These are phyloP conservation scores for Stachybotrys echinatus DNA, from an alignment of 2,329 filamentous ascomycete genomes.

Conservation along the genomic window DNA sequence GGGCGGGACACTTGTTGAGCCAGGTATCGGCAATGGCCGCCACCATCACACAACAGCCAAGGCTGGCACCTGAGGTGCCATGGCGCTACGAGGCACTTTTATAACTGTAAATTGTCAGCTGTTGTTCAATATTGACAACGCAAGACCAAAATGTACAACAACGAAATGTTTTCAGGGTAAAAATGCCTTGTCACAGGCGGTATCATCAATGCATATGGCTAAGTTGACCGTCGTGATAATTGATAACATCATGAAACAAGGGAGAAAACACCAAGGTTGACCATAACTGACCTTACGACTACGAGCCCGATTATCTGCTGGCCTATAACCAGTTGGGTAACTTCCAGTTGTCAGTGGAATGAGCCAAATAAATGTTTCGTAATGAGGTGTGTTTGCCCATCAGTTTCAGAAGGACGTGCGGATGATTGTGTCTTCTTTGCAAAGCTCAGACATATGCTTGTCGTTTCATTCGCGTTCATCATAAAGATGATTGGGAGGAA, in stretches of 20 bases:
- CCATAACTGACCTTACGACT: constrained; percentile 23
- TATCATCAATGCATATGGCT: constrained; percentile 43
- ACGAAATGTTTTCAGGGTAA: constrained; percentile 5
- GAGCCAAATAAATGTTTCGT: neutral
- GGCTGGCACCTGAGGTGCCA: too few species aligned
- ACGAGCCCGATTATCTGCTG: neutral
- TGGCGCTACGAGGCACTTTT: too few species aligned
- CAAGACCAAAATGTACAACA: neutral
- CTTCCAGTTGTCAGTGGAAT: neutral
- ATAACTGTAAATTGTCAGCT: neutral
- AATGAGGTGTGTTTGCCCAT: neutral
- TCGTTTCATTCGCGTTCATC: constrained; percentile 86
- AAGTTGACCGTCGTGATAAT: constrained; percentile 44
- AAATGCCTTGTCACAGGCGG: constrained; percentile 38
- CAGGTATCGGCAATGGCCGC: too few species aligned
- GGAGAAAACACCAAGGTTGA: neutral
- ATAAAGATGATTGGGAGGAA: constrained; percentile 34
- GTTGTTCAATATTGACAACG: neutral
- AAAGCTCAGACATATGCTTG: constrained; percentile 97
- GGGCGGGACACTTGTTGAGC: too few species aligned
- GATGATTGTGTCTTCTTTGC: constrained; percentile 35
- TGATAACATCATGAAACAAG: constrained; percentile 32
- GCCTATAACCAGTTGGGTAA: neutral
- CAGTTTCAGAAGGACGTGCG: constrained; percentile 10
- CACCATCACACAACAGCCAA: too few species aligned